Percentiles rank a stretch among this genome's conserved stretches.
Conservation (phyloP, 202 grass and related monocot genomes). For the Panicum hallii region DNA sequence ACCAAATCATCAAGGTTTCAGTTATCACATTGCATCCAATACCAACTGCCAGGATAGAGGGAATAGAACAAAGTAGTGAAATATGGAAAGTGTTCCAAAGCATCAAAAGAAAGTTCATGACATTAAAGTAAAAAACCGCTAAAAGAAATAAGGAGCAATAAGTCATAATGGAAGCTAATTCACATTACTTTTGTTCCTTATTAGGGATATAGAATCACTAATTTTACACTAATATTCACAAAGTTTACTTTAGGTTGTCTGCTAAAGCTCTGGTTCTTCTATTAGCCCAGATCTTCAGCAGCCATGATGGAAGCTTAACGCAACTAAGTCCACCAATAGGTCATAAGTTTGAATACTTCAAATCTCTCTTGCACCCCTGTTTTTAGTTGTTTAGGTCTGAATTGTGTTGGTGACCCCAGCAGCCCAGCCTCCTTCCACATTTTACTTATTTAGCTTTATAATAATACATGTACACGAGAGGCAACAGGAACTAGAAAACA, state of each 20-base stretch:
- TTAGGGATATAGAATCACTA: neutral
- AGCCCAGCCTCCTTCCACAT: neutral
- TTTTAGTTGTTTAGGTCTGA: conserved; percentile 4
- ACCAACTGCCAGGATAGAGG: neutral
- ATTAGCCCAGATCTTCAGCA: conserved; percentile 1
- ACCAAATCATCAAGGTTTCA: conserved; percentile 4
- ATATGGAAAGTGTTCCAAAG: neutral
- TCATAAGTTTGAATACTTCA: neutral
- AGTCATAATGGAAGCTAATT: too few relatives aligned
- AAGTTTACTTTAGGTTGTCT: neutral
- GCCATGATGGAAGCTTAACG: neutral
- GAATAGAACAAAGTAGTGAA: neutral
- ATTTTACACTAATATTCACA: neutral
- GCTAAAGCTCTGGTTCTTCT: neutral
- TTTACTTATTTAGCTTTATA: neutral
- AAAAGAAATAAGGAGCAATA: neutral
- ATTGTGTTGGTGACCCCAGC: neutral
- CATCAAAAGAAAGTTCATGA: conserved; percentile 5
- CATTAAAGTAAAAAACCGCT: neutral
- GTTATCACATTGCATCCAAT: neutral
- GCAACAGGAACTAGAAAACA: neutral
- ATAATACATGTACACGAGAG: neutral
- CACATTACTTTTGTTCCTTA: neutral
- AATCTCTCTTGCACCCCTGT: neutral
- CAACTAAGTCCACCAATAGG: neutral